Percentiles rank a stretch among this genome's conserved stretches.
phyloP scores from a whole-genome alignment of 768 basidiomycete species.

The Amanita phalloides region DNA sequence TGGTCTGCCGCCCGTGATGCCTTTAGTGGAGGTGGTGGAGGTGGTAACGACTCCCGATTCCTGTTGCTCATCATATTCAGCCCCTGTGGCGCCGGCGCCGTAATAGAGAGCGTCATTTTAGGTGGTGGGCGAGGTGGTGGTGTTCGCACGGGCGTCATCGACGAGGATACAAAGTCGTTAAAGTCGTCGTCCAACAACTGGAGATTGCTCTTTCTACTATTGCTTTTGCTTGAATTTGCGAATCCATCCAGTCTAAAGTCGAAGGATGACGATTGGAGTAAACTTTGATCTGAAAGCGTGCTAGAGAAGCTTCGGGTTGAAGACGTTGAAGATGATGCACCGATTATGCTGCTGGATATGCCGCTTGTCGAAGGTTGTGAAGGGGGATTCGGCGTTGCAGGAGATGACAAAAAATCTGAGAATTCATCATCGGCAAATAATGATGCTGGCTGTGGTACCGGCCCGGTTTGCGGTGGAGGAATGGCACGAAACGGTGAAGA shows the following conservation, averaged over 20 bases:
- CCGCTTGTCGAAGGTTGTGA: neutral
- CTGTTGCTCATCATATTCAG: neutral
- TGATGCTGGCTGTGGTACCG: neutral
- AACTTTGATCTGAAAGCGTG: slow-evolving; percentile 8
- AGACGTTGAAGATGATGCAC: slow-evolving; percentile 9
- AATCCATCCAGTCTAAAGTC: neutral
- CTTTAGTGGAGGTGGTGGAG: slow-evolving; percentile 14
- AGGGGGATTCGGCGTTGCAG: slow-evolving; percentile 3
- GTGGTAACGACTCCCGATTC: slow-evolving; percentile 7
- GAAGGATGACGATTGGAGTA: neutral
- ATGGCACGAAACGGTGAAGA: neutral
- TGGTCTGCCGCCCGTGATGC: slow-evolving; percentile 34
- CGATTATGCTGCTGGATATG: neutral
- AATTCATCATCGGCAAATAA: slow-evolving; percentile 41
- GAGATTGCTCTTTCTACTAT: neutral
- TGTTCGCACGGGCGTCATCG: slow-evolving; percentile 18
- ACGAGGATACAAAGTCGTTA: slow-evolving; percentile 33
- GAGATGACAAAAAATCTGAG: slow-evolving; percentile 25
- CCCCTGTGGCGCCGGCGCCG: neutral
- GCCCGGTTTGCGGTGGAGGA: neutral
- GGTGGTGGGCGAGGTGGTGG: slow-evolving; percentile 28
- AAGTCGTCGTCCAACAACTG: slow-evolving; percentile 20
- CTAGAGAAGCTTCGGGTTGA: slow-evolving; percentile 14
- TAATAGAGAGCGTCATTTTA: slow-evolving; percentile 15
- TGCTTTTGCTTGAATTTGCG: neutral